Evolutionary conservation across 139 green algal species (phyloP).

Genomic region (Raphidocelis subcapitata): DNA sequence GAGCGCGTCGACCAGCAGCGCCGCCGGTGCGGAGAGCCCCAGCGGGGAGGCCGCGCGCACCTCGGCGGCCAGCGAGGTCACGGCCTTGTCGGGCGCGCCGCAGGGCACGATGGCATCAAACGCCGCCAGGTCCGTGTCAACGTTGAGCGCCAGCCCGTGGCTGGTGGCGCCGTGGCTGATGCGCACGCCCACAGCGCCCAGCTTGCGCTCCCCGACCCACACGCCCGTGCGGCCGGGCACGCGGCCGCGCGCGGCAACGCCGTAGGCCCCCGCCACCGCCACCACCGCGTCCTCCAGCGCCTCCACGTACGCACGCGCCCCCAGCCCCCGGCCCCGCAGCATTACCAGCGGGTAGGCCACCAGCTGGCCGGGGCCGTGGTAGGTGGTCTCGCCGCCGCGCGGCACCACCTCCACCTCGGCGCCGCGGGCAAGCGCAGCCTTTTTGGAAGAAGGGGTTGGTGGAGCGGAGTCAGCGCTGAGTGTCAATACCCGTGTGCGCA

Average conservation of each 20-base stretch:
- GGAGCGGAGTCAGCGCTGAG: background rate
- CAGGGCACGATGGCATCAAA: conserved; percentile 86
- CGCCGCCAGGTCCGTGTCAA: conserved; percentile 64
- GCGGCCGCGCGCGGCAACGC: conserved; percentile 33
- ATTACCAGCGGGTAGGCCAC: conserved; percentile 91
- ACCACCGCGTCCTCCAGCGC: conserved; percentile 87
- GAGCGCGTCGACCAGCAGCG: too few relatives aligned
- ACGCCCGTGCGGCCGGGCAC: conserved; percentile 74
- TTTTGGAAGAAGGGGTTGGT: too few relatives aligned
- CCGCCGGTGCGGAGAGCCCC: background rate
- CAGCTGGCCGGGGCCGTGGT: conserved; percentile 90
- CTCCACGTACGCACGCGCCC: conserved; percentile 87
- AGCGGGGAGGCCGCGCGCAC: conserved; percentile 6
- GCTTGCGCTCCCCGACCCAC: conserved; percentile 87
- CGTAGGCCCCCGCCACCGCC: conserved; percentile 37
- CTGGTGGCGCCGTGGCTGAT: conserved; percentile 80
- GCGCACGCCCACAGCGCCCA: conserved; percentile 89
- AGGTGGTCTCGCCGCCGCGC: conserved; percentile 86
- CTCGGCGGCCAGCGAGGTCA: conserved; percentile 38
- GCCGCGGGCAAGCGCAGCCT: conserved; percentile 11
- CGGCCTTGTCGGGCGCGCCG: conserved; percentile 54
- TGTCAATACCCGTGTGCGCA: background rate
- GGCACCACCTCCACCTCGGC: conserved; percentile 38
- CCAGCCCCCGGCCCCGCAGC: conserved; percentile 57
- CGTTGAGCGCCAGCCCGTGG: conserved; percentile 92